A percentile compares a stretch with the other conserved stretches of the same genome.
Evolutionary conservation across 225 moss, liverwort and hornwort species (phyloP).

Genomic region (Straminergon stramineum): DNA sequence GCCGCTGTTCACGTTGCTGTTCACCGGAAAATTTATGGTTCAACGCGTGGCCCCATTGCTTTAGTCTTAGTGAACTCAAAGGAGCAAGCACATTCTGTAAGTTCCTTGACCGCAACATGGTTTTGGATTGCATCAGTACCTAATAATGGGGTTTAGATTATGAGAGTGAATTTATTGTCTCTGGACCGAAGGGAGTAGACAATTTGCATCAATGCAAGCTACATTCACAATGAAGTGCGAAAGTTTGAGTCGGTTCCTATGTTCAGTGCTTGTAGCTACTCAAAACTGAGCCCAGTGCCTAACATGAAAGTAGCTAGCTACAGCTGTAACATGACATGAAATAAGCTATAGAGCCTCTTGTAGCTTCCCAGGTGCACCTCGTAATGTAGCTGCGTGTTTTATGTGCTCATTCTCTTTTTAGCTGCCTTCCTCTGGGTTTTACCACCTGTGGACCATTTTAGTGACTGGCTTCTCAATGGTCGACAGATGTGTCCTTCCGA

Average conservation of each 20-base stretch:
- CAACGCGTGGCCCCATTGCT: conserved; percentile 27
- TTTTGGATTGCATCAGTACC: background rate
- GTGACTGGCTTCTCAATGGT: background rate
- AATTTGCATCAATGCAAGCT: background rate
- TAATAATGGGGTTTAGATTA: background rate
- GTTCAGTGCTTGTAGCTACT: background rate
- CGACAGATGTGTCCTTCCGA: background rate
- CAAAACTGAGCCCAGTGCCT: background rate
- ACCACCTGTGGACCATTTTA: background rate
- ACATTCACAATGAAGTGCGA: background rate
- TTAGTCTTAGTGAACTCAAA: conserved; percentile 61
- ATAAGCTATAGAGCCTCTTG: background rate
- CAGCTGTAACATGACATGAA: background rate
- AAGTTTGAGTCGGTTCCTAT: background rate
- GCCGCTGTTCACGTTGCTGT: conserved; percentile 51
- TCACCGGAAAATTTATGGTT: conserved; percentile 22
- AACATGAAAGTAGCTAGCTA: no score
- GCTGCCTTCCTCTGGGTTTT: background rate
- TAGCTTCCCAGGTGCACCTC: background rate
- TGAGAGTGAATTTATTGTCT: background rate
- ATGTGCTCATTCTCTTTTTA: background rate
- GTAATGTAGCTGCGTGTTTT: background rate
- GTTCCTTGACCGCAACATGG: background rate
- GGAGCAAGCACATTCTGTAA: conserved; percentile 61
- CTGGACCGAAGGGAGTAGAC: background rate